phyloP scores from a whole-genome alignment of 2,329 filamentous ascomycete genomes.

The Catunica adiposa region DNA sequence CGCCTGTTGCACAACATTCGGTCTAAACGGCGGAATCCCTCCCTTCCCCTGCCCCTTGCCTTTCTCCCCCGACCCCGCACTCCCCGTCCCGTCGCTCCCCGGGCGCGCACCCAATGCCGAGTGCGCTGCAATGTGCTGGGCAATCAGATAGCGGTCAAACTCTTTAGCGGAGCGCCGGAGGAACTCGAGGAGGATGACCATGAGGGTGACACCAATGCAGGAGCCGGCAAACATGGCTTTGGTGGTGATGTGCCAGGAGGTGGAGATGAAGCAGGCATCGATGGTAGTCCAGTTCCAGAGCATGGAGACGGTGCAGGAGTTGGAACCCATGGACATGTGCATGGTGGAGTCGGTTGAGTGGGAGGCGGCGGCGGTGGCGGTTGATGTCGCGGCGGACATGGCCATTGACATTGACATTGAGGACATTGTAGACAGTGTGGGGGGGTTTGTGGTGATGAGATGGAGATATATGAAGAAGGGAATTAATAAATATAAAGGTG shows the following conservation, averaged over 20 bases:
- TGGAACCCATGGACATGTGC: conserved; percentile 15
- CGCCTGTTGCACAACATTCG: conserved; percentile 47
- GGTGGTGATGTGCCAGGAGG: conserved; percentile 53
- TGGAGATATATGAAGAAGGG: too few relatives aligned
- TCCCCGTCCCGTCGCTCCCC: conserved; percentile 13
- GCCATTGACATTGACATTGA: neutral
- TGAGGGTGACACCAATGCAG: conserved; percentile 61
- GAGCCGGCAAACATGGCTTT: conserved; percentile 59
- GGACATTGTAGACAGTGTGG: neutral
- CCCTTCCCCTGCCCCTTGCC: conserved; percentile 2
- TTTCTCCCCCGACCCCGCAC: conserved; percentile 14
- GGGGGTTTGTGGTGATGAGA: neutral
- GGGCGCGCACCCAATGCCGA: conserved; percentile 14
- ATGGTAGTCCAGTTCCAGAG: conserved; percentile 65
- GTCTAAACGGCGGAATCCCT: conserved; percentile 29
- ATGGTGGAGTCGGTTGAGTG: conserved; percentile 14
- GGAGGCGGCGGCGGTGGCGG: conserved; percentile 10
- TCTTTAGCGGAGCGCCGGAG: conserved; percentile 55
- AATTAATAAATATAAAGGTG: too few relatives aligned
- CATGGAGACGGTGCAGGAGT: conserved; percentile 37
- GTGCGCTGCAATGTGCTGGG: conserved; percentile 25
- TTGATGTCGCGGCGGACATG: conserved; percentile 11
- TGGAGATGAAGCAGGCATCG: conserved; percentile 55
- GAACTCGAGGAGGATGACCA: conserved; percentile 56
- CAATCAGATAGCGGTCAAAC: conserved; percentile 51